A percentile compares a stretch with the other conserved stretches of the same genome.
Conservation (phyloP, 169 alveolate genomes). For the Cyclospora cayetanensis region DNA sequence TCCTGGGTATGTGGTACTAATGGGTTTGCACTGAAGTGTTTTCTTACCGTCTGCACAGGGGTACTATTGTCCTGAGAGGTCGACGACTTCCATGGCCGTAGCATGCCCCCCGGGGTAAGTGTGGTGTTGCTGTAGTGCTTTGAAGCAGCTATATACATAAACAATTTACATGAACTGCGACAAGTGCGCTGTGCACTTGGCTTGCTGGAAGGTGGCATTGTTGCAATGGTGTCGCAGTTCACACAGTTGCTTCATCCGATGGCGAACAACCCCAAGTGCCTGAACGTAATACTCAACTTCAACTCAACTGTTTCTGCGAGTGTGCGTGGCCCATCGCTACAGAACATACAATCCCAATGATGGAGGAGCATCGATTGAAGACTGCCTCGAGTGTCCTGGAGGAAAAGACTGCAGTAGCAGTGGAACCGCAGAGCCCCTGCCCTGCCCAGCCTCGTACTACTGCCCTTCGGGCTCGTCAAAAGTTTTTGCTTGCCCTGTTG, state of each 20-base stretch:
- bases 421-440: conserved; percentile 61
- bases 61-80: conserved; percentile 47
- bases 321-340: not conserved
- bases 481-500: conserved; percentile 63
- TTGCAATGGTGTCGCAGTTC: no score
- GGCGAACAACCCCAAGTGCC: no score
- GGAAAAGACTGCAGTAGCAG: conserved; percentile 69
- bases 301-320: not conserved
- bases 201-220: no score
- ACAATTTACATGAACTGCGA: no score
- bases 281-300: no score
- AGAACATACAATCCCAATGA: conserved; percentile 39
- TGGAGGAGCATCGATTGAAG: conserved; percentile 42
- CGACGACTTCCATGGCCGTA: conserved; percentile 60
- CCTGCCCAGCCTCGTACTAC: conserved; percentile 76
- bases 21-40: not conserved
- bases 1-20: not conserved
- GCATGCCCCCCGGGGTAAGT: conserved; percentile 64
- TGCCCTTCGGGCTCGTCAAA: conserved; percentile 78
- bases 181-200: no score
- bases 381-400: conserved; percentile 64
- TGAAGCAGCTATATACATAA: no score
- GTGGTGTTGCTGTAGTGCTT: no score
- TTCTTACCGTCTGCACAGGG: not conserved
- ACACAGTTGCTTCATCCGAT: no score